phyloP scores from a whole-genome alignment of 371 early-diverging fungal genomes.

The Gilbertella persicaria region DNA sequence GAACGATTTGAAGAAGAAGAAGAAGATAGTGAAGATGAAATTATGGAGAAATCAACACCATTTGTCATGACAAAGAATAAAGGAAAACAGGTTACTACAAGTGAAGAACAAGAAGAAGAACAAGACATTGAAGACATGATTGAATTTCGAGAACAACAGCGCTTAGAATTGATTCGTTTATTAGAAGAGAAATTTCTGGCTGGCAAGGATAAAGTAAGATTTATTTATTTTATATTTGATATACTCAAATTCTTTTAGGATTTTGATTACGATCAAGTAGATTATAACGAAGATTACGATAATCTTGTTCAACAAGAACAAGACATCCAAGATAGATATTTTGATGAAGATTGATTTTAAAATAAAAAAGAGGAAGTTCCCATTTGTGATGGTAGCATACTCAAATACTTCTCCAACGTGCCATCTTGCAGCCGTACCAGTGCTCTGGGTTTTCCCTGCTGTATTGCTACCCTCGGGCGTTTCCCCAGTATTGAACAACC shows the following conservation, averaged over 20 bases:
- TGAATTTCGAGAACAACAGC: constrained; percentile 33
- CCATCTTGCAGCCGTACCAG: constrained; percentile 56
- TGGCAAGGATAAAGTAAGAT: constrained; percentile 35
- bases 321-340: constrained; percentile 52
- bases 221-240: constrained; percentile 35
- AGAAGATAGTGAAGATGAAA: constrained; percentile 27
- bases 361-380: constrained; percentile 47
- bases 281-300: constrained; percentile 39
- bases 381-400: constrained; percentile 38
- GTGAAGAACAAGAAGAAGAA: background rate
- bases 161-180: constrained; percentile 41
- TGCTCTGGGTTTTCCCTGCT: constrained; percentile 66
- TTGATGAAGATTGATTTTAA: constrained; percentile 39
- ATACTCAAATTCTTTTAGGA: background rate
- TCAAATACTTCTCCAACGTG: constrained; percentile 53
- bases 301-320: constrained; percentile 41
- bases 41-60: constrained; percentile 13
- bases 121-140: constrained; percentile 6
- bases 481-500: constrained; percentile 60
- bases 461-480: constrained; percentile 64
- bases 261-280: constrained; percentile 45
- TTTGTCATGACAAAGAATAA: constrained; percentile 9
- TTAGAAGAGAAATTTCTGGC: constrained; percentile 50
- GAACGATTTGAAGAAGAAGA: constrained; percentile 57
- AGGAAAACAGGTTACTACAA: constrained; percentile 2